A percentile compares a stretch with the other conserved stretches of the same genome.
Evolutionary conservation across 2,329 filamentous ascomycete species (phyloP).

Genomic region (Thyridium curvatum): DNA sequence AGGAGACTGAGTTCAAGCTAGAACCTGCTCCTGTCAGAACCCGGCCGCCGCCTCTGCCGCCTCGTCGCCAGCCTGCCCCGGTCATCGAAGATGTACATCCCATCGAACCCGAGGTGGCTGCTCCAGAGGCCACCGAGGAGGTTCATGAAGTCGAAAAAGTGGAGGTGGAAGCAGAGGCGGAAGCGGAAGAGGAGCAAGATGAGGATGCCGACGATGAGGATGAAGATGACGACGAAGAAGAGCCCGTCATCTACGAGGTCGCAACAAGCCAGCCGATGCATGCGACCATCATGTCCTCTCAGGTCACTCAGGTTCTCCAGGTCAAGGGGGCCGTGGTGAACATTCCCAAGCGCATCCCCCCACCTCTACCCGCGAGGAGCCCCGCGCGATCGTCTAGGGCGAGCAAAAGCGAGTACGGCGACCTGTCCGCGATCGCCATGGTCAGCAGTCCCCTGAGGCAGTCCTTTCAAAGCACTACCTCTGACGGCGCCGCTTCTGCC

Average conservation of each 20-base stretch:
- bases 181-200: slow-evolving; percentile 22
- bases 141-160: slow-evolving; percentile 12
- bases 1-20: too few species aligned
- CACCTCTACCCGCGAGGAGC: slow-evolving; percentile 71
- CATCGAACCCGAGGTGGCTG: not conserved
- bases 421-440: slow-evolving; percentile 36
- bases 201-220: slow-evolving; percentile 36
- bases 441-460: slow-evolving; percentile 45
- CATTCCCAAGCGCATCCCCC: slow-evolving; percentile 74
- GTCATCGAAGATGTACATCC: too few species aligned
- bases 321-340: slow-evolving; percentile 76
- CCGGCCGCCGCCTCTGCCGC: too few species aligned
- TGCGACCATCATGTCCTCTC: slow-evolving; percentile 54
- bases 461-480: slow-evolving; percentile 29
- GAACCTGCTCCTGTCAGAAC: too few species aligned
- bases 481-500: not conserved
- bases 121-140: slow-evolving; percentile 11
- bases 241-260: slow-evolving; percentile 65
- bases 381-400: slow-evolving; percentile 55
- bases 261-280: slow-evolving; percentile 49
- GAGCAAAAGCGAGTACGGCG: slow-evolving; percentile 51
- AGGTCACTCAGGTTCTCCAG: slow-evolving; percentile 60
- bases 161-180: slow-evolving; percentile 23
- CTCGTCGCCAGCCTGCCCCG: too few species aligned
- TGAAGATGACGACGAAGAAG: slow-evolving; percentile 49